Evolutionary conservation across 306 rosid species (phyloP).

Genomic region (Medicago arabica): DNA sequence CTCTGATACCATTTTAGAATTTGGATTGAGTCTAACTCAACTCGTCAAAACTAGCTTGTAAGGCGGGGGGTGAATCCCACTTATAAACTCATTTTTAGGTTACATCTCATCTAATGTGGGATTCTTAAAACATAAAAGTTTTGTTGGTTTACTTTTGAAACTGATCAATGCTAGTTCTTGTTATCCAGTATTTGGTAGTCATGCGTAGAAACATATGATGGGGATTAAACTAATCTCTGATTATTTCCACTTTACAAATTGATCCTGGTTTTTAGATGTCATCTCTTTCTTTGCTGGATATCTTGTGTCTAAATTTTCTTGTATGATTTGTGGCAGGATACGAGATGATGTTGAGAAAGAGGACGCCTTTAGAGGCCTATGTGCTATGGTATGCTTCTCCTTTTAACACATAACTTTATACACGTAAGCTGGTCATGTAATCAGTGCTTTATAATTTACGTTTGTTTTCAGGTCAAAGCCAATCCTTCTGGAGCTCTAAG

Average conservation of each 20-base stretch:
- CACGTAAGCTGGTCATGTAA: slow-evolving; percentile 14
- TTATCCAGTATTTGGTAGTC: slow-evolving; percentile 22
- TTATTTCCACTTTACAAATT: slow-evolving; percentile 27
- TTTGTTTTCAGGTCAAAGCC: slow-evolving; percentile 77
- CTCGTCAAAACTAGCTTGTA: background rate
- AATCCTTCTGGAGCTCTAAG: slow-evolving; percentile 94
- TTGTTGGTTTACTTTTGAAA: slow-evolving; percentile 16
- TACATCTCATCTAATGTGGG: background rate
- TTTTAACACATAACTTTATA: slow-evolving; percentile 5
- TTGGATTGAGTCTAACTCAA: background rate
- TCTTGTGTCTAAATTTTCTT: slow-evolving; percentile 31
- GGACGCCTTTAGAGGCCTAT: slow-evolving; percentile 97
- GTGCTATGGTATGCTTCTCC: slow-evolving; percentile 81
- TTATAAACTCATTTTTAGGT: background rate
- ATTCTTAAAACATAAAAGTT: background rate
- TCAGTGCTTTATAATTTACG: slow-evolving; percentile 17
- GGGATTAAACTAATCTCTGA: slow-evolving; percentile 14
- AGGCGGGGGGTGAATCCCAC: background rate
- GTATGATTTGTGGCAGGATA: slow-evolving; percentile 68
- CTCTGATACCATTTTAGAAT: background rate
- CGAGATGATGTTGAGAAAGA: slow-evolving; percentile 97
- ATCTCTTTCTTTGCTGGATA: slow-evolving; percentile 12
- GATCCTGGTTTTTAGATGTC: slow-evolving; percentile 5
- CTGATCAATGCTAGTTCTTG: background rate
- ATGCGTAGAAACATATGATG: background rate